Percentiles rank a stretch among this genome's conserved stretches.
Evolutionary conservation across 2,329 filamentous ascomycete genomes (phyloP).

Genomic region (Aureobasidium sp.): DNA sequence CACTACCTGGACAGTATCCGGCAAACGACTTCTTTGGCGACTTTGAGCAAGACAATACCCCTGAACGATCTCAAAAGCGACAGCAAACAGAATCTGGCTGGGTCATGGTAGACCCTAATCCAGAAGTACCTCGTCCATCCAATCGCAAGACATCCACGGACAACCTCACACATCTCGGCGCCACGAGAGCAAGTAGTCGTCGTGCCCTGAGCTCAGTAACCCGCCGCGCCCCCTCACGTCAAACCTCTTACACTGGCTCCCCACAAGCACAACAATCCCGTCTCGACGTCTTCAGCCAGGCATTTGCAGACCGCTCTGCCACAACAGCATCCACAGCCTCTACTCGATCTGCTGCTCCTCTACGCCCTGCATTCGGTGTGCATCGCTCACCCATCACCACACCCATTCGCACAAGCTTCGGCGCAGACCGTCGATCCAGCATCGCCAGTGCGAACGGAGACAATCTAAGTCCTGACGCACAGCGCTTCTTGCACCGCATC

Average conservation of each 20-base stretch:
- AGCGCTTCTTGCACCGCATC: constrained; percentile 64
- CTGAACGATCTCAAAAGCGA: constrained; percentile 41
- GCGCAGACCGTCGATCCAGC: not conserved
- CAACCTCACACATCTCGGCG: constrained; percentile 12
- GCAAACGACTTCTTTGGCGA: constrained; percentile 42
- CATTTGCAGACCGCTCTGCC: not conserved
- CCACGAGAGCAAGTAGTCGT: constrained; percentile 27
- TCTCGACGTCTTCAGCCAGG: constrained; percentile 1
- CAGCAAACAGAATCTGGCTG: constrained; percentile 43
- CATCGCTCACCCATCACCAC: not conserved
- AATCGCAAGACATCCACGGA: constrained; percentile 5
- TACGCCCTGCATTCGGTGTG: not conserved
- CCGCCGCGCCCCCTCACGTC: constrained; percentile 30
- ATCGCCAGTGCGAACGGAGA: constrained; percentile 5
- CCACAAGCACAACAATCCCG: constrained; percentile 23
- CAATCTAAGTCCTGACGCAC: constrained; percentile 56
- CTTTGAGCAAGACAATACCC: constrained; percentile 38
- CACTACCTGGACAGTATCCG: constrained; percentile 50
- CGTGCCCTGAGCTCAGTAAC: constrained; percentile 40
- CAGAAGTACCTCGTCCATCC: not conserved
- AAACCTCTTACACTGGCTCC: constrained; percentile 27
- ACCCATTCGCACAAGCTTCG: not conserved
- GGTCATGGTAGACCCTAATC: constrained; percentile 37
- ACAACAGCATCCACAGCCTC: not conserved
- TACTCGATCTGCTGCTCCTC: not conserved